phyloP scores from a whole-genome alignment of 192 early-diverging fungal species.

The Coemansia sp. region DNA sequence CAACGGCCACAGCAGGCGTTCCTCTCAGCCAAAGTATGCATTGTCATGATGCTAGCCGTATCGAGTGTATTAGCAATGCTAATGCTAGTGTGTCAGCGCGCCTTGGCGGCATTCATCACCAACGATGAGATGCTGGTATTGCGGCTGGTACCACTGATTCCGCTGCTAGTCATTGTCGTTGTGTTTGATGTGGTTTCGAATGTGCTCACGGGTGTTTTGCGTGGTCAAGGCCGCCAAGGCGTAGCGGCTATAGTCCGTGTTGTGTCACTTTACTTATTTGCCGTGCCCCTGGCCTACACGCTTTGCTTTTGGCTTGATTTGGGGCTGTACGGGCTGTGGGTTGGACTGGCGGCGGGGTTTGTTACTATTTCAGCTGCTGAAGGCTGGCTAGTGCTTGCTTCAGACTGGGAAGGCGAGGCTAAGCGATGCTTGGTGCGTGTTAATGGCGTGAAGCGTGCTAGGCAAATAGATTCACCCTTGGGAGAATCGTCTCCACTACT shows the following conservation, averaged over 20 bases:
- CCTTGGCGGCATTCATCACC: constrained; percentile 60
- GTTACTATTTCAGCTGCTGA: constrained; percentile 31
- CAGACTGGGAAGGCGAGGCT: constrained; percentile 45
- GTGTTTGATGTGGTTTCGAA: constrained; percentile 62
- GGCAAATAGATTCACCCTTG: constrained; percentile 22
- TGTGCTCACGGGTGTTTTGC: constrained; percentile 62
- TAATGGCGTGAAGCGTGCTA: background rate
- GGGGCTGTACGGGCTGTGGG: constrained; percentile 71
- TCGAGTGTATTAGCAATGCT: constrained; percentile 38
- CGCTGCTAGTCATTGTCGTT: constrained; percentile 39
- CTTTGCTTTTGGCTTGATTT: constrained; percentile 56
- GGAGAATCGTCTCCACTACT: constrained; percentile 32
- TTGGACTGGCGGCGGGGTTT: constrained; percentile 52
- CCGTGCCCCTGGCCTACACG: constrained; percentile 56
- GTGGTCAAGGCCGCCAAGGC: constrained; percentile 60
- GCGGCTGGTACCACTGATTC: constrained; percentile 27
- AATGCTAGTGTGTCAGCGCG: constrained; percentile 61
- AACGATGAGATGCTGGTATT: constrained; percentile 27
- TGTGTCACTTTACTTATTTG: constrained; percentile 55
- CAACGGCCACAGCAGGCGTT: constrained; percentile 38
- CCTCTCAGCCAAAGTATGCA: constrained; percentile 49
- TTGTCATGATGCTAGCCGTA: constrained; percentile 56
- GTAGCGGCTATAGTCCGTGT: constrained; percentile 58
- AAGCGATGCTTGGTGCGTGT: constrained; percentile 34
- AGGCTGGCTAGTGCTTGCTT: constrained; percentile 36